A percentile compares a stretch with the other conserved stretches of the same genome.
Conservation (phyloP, 768 basidiomycete genomes). For the Naganishia randhawae region DNA sequence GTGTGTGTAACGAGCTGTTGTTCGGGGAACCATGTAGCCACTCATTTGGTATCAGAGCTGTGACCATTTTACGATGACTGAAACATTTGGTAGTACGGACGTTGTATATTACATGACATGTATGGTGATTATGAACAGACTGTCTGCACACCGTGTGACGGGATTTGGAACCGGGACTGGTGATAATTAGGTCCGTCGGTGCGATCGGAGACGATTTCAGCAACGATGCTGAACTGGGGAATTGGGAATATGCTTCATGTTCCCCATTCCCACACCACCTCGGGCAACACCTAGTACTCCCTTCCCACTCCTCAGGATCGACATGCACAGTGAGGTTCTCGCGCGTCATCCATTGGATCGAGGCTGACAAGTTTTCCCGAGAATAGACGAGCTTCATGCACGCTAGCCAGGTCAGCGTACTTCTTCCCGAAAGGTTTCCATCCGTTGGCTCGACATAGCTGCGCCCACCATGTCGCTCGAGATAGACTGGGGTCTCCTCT, state of each 20-base stretch:
- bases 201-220: background rate
- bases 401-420: background rate
- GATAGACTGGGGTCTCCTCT: conserved; percentile 81
- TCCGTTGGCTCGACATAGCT: background rate
- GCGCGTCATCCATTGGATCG: background rate
- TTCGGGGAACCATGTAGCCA: conserved; percentile 8
- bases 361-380: background rate
- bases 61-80: conserved; percentile 1
- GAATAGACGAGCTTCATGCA: background rate
- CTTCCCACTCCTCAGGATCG: background rate
- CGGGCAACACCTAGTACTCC: too few relatives aligned
- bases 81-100: background rate
- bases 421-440: background rate
- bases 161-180: background rate
- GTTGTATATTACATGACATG: conserved; percentile 7
- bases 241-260: too few relatives aligned
- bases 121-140: background rate
- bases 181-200: background rate
- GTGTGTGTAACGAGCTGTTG: background rate
- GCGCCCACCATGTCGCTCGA: conserved; percentile 80
- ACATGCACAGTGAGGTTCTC: background rate
- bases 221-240: background rate
- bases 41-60: background rate
- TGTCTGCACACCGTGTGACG: background rate
- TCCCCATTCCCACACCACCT: too few relatives aligned